phyloP scores from a whole-genome alignment of 2,329 filamentous ascomycete genomes.

The Cladobotryum protrusum region DNA sequence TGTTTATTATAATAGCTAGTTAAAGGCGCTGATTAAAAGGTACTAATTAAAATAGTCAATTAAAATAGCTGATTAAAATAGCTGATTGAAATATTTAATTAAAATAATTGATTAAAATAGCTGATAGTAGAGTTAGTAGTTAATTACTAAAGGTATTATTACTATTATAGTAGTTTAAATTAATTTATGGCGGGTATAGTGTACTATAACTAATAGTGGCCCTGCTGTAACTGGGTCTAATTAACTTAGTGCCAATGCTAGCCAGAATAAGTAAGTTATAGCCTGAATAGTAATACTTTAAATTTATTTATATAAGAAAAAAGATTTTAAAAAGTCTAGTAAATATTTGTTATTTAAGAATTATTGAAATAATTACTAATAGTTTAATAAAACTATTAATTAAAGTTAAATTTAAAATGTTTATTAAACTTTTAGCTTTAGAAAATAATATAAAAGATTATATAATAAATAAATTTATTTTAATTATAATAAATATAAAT shows the following conservation, averaged over 20 bases:
- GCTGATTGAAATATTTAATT: no score
- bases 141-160: background rate
- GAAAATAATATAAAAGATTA: background rate
- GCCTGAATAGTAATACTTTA: no score
- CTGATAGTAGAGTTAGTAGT: background rate
- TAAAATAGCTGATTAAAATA: no score
- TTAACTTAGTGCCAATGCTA: no score
- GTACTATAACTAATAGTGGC: no score
- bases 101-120: no score
- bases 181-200: background rate
- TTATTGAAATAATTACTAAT: background rate
- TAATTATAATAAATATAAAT: conserved; percentile 1
- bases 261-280: no score
- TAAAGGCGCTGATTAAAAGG: no score
- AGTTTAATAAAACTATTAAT: no score
- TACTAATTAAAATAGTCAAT: no score
- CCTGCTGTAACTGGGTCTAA: no score
- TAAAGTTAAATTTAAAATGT: background rate
- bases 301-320: background rate
- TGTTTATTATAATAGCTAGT: no score
- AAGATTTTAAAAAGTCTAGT: background rate
- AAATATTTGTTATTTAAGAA: background rate
- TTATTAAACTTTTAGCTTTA: background rate
- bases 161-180: background rate
- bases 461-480: background rate